Base-by-base conservation (phyloP, 192 early-diverging fungal species). In the Phlyctochytrium arcticum region DNA sequence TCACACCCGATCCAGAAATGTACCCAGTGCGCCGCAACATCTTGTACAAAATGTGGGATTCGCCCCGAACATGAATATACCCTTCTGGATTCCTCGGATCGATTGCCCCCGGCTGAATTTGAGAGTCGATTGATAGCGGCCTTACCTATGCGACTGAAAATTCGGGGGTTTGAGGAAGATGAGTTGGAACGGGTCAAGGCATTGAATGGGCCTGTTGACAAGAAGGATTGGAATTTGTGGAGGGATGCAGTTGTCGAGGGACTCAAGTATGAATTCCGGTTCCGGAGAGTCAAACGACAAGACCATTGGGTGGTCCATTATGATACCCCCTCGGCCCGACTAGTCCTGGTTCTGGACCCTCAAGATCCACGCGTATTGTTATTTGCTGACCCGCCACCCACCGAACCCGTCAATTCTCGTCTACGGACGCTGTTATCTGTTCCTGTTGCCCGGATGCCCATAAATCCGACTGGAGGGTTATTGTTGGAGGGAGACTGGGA, bases 21-120 rank as follows among this genome's bases (percentile, higher is more conserved):
- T 44, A 31, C 26, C 15, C 74, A 73, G 30, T 79, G 77, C 49
- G 29, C 26, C 4, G 54, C 58, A 48, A 70, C 77, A 0, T 54
- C 77, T 19, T 79, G 77, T 53, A n/a, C 57, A 2, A 58, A 53
- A 17, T 79, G 77, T 42, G 71, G 73, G 2, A 69, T 65, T 19
- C 62, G 74, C n/a, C 77, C 77, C 19, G 72, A 79, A 46, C 77
- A 79, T 47, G 48, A 61, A 26, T 79, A 73, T 54, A 48, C 27
- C 9, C 26, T 58, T 7, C 32, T 29, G 4, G 15, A 57, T 23
- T 49, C 47, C 1, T 8, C 21, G 0, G 26, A 26, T 15, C 42
- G 77, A 12, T 12, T 60, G 5, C 17, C n/a, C 1, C 70, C 73
- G 1, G 31, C 44, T 7, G 57, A 15, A 10, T 79, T 79, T 70